phyloP scores from a whole-genome alignment of 176 grass and related monocot genomes.

The Thalia dealbata region DNA sequence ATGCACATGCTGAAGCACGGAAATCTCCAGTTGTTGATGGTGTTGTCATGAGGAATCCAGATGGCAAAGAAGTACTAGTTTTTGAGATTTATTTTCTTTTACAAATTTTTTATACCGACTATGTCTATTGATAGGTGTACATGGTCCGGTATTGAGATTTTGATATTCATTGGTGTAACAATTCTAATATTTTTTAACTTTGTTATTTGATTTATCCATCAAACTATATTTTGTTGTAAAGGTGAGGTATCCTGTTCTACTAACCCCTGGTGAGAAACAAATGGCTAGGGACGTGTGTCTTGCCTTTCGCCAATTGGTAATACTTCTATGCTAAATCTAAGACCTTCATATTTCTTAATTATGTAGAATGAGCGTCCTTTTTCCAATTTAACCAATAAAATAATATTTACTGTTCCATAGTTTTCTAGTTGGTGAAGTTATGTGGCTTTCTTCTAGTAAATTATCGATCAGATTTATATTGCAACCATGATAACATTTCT shows the following conservation, averaged over 20 bases:
- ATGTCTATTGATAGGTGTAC: too few species aligned
- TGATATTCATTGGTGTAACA: too few species aligned
- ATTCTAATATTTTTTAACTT: too few species aligned
- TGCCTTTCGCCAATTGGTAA: conserved; percentile 91
- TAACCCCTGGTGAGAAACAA: conserved; percentile 88
- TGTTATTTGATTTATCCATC: not conserved
- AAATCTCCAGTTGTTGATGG: conserved; percentile 98
- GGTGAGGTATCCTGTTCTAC: conserved; percentile 91
- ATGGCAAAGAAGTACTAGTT: conserved; percentile 83
- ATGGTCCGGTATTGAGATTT: too few species aligned
- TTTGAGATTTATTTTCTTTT: conserved; percentile 4
- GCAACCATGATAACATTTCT: too few species aligned
- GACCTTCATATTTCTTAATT: not conserved
- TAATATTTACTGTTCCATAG: not conserved
- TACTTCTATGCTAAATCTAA: not conserved
- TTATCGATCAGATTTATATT: too few species aligned
- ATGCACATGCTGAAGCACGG: conserved; percentile 92
- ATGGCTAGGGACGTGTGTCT: conserved; percentile 80
- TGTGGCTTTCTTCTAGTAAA: too few species aligned
- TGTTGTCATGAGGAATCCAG: conserved; percentile 92
- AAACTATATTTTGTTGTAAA: conserved; percentile 24
- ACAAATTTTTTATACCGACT: not conserved
- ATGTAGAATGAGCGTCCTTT: not conserved
- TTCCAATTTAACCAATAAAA: not conserved
- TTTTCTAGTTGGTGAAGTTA: not conserved